phyloP scores from a whole-genome alignment of 768 basidiomycete genomes.

The Hortiboletus flavorubellus region DNA sequence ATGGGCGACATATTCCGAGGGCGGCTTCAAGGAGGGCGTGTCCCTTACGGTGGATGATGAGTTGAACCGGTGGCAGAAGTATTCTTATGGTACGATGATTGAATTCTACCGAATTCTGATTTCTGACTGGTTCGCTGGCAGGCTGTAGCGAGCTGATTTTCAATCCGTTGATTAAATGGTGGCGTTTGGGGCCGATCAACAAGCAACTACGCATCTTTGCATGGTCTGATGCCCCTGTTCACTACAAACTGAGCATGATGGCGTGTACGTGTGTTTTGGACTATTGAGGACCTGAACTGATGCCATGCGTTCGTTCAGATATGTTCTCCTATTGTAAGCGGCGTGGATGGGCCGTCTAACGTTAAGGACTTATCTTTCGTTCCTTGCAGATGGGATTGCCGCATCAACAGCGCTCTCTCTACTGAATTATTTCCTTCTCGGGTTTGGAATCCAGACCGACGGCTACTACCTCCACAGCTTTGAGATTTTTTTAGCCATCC shows the following conservation, averaged over 20 bases:
- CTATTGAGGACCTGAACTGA: conserved; percentile 2
- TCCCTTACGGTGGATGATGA: conserved; percentile 89
- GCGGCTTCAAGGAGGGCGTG: conserved; percentile 94
- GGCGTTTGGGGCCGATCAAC: conserved; percentile 76
- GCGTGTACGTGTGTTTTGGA: conserved; percentile 38
- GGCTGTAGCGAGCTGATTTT: conserved; percentile 62
- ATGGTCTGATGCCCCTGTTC: conserved; percentile 76
- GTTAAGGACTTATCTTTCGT: background rate
- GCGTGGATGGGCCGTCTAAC: conserved; percentile 1
- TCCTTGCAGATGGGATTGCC: conserved; percentile 50
- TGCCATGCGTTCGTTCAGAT: conserved; percentile 22
- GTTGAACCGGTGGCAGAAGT: conserved; percentile 93
- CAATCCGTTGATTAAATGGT: conserved; percentile 79
- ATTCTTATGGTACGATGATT: conserved; percentile 58
- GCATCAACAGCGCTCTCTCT: conserved; percentile 58
- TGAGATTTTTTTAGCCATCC: conserved; percentile 74
- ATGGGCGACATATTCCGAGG: conserved; percentile 84
- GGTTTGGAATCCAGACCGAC: conserved; percentile 68
- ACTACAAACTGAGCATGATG: conserved; percentile 72
- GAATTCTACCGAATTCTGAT: conserved; percentile 22
- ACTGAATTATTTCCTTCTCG: conserved; percentile 73
- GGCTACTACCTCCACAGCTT: conserved; percentile 76
- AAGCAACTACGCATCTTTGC: conserved; percentile 73
- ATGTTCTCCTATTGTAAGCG: conserved; percentile 53
- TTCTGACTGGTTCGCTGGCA: conserved; percentile 21